Evolutionary conservation across 1,284 basidiomycete genomes (phyloP).

Genomic region (Ganoderma boninense): DNA sequence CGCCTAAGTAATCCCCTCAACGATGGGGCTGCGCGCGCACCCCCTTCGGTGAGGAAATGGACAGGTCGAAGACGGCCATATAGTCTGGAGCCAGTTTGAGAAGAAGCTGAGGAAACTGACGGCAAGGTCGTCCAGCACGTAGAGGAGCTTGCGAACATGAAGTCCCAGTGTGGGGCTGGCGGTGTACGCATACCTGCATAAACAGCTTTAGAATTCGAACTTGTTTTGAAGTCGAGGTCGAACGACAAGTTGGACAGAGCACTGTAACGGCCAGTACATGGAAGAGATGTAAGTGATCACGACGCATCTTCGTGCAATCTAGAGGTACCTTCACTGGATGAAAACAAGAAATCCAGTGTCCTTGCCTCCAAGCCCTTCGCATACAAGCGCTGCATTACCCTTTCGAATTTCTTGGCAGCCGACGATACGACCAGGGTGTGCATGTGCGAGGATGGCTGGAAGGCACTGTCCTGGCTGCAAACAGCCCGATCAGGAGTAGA

Average conservation of each 20-base stretch:
- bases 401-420: background rate
- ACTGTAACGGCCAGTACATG: too few species aligned
- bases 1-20: conserved; percentile 48
- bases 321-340: background rate
- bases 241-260: conserved; percentile 22
- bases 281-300: conserved; percentile 33
- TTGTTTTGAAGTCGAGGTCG: conserved; percentile 14
- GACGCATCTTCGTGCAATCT: background rate
- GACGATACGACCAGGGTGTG: background rate
- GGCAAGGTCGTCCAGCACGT: conserved; percentile 49
- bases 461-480: background rate
- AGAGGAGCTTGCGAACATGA: conserved; percentile 48
- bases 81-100: conserved; percentile 41
- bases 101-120: conserved; percentile 36
- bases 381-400: background rate
- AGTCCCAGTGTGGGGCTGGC: too few species aligned
- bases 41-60: conserved; percentile 42
- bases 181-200: too few species aligned
- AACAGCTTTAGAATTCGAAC: background rate
- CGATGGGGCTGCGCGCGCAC: conserved; percentile 46
- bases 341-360: background rate
- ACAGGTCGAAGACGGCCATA: conserved; percentile 32
- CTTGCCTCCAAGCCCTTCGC: background rate
- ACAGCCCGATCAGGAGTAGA: background rate
- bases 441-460: background rate